Evolutionary conservation across 805 yeast species (phyloP), one percentile per base, ranked within the genome.

Genomic region (Myxozyma nipponensis): DNA sequence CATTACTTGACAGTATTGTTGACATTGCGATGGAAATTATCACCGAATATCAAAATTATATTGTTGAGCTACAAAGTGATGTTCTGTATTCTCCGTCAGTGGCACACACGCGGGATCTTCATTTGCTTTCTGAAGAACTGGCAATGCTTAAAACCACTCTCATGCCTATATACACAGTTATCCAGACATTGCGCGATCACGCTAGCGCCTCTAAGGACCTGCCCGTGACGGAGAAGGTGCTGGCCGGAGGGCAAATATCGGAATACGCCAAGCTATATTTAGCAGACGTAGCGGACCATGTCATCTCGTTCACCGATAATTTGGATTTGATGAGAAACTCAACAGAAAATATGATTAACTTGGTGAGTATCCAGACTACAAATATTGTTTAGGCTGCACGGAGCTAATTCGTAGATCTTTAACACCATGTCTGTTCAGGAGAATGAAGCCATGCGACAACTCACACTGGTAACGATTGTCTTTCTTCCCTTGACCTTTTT

Each of bases 401-500:
- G 4, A 10, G 6, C 2, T 3, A 10, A 10, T 32, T 34, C 25
- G 13, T 17, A 47, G 47, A 75, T 78, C 7, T 80, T 79, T 68
- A 80, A 80, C 56, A 79, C 82, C 2, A 73, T 79, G 37, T 74
- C 81, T 1, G 77, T 77, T 9, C 76, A 76, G 40, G 77, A 80
- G 2, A 77, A 78, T 54, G 77, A 71, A 54, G 73, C 83, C 3
- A 79, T 80, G 74, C 70, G 72, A 46, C 72, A 74, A 61, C 66
- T 80, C 39, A 76, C 83, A 5, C 61, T 80, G 35, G 77, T 80
- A 7, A 76, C 83, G 0, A 83, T 80, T 13, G 72, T 80, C 13
- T 79, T 80, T 57, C 67, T 80, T 35, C 84, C 84, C 3, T 61
- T 80, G 47, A 73, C 80, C 3, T 80, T 80, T 59, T 71, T 81